Evolutionary conservation across 148 eudicot species (phyloP), one percentile per base, ranked within the genome.

Genomic region (Dysphania ambrosioides): DNA sequence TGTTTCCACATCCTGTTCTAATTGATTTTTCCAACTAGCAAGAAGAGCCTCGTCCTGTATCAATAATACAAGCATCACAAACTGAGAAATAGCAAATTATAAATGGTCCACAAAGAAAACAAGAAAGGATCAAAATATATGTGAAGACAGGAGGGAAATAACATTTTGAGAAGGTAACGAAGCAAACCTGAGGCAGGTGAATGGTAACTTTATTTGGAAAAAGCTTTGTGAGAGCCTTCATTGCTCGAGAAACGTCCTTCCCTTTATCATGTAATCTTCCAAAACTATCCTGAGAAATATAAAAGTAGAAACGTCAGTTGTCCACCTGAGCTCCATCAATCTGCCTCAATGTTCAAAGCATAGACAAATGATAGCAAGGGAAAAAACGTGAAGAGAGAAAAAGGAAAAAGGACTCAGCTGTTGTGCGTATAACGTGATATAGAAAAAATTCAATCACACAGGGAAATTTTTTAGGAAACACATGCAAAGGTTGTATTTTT

Each of bases 181-280:
- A 42, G 47, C 89, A 79, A 41, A 95, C 98, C 97, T 95, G 97
- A 61, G 97, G 98, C 90, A 88, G 74, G 79, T 95, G 90, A 83
- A 95, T 86, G 72, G 88, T 80, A 24, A 95, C 97, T 88, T 92
- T 95, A 67, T 95, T 95, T 21, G 97, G 96, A 42, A 95, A 92
- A 74, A 95, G 91, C 74, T 87, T 90, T 40, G 91, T 80, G 40
- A 94, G 79, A 75, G 84, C 87, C 78, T 90, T 94, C 58, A 89
- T 81, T 74, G 92, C 78, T 82, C 90, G 91, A 58, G 98, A 82
- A 76, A 85, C 79, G 42, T 92, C 97, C 82, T 91, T 92, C 44
- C 93, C 88, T 77, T 86, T 88, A 49, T 94, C 97, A 82, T 90
- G 93, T 69, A 94, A 78, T 82, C 96, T 85, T 79, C 98, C 98